Evolutionary conservation across 306 rosid species (phyloP).

Genomic region (Inga oerstediana): DNA sequence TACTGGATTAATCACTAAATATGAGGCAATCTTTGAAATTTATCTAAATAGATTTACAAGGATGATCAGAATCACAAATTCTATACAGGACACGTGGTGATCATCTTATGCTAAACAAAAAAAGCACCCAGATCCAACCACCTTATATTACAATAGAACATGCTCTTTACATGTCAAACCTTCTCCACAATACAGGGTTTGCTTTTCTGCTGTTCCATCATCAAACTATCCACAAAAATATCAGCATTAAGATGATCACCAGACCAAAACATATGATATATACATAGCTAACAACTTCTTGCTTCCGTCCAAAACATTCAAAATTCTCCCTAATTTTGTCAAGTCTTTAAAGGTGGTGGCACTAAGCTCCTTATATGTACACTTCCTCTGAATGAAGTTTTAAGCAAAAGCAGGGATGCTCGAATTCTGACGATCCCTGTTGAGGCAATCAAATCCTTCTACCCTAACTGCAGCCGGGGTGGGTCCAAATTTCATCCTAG

Average conservation of each 20-base stretch:
- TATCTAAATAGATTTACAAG: slow-evolving; percentile 52
- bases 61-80: slow-evolving; percentile 45
- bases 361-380: slow-evolving; percentile 76
- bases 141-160: slow-evolving; percentile 51
- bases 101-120: slow-evolving; percentile 40
- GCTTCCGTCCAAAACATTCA: slow-evolving; percentile 32
- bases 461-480: slow-evolving; percentile 92
- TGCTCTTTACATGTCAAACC: slow-evolving; percentile 51
- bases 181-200: slow-evolving; percentile 58
- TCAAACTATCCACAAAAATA: slow-evolving; percentile 44
- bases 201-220: slow-evolving; percentile 41
- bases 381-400: slow-evolving; percentile 51
- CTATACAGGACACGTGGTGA: slow-evolving; percentile 58
- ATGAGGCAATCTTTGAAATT: slow-evolving; percentile 24
- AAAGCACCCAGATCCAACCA: slow-evolving; percentile 34
- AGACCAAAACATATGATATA: slow-evolving; percentile 21
- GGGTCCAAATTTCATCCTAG: slow-evolving; percentile 66
- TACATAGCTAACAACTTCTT: slow-evolving; percentile 34
- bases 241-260: slow-evolving; percentile 30
- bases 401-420: slow-evolving; percentile 81
- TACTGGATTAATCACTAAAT: slow-evolving; percentile 15
- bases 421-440: slow-evolving; percentile 82
- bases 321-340: slow-evolving; percentile 51
- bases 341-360: slow-evolving; percentile 50
- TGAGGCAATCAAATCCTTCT: slow-evolving; percentile 92